Base-by-base conservation (phyloP, 176 grass and related monocot species). In the Urochloa ruziziensis region DNA sequence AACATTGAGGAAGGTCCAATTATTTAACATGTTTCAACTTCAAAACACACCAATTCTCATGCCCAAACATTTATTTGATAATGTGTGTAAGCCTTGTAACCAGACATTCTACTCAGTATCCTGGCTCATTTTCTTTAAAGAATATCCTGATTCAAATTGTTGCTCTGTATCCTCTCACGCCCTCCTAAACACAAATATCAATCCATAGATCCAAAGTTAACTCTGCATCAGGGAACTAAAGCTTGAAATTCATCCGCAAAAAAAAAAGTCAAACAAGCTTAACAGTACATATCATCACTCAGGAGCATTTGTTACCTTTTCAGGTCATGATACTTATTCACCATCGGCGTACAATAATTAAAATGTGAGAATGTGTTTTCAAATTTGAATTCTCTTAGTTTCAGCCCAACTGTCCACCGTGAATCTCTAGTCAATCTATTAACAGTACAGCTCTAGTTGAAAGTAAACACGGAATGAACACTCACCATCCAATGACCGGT, bases 401-500 rank as follows among this genome's bases (percentile, higher is more conserved):
- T 67, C 2, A 18, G 79, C 39, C 61, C 21, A 59, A 48, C 2
- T 57, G 37, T 3, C 34, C 36, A 61, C 4, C 28, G 13, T 7
- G 21, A 25, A 42, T 37, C 65, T 42, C 32, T n/a, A 78, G 51
- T 23, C 1, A 25, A 72, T 56, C 67, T 74, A 74, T 65, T 36
- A 35, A 47, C 37, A 61, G 16, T 82, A 18, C 25, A 62, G 30
- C 29, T 77, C 43, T 35, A 77, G 16, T 25, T 35, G 57, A 60
- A 80, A 35, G 59, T 25, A 61, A 51, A 69, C 32, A 53, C 71
- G 42, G 42, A 70, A 11, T 64, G 30, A 58, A 61, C 56, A 66
- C 82, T 81, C 72, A 98, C 96, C 90, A 98, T 72, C 93, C 96
- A 80, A 98, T 98, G 54, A 91, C 77, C 44, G 93, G 93, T 21